Percentiles rank a stretch among this genome's conserved stretches.
Conservation (phyloP, 1,284 basidiomycete species). For the Tilletia caries region DNA sequence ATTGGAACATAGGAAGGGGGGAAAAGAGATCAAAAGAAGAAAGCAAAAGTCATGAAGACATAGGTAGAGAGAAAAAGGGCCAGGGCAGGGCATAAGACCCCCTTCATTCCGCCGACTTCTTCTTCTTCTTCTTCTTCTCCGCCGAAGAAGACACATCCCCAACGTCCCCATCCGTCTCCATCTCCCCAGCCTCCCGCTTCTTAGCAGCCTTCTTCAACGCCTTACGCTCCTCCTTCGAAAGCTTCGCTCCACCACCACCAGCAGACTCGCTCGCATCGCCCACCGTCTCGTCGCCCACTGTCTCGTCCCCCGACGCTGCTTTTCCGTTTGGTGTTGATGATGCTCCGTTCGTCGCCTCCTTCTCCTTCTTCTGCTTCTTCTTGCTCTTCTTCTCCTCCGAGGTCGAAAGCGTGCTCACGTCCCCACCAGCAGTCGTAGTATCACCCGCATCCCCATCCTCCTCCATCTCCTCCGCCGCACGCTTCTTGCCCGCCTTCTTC, state of each 20-base stretch:
- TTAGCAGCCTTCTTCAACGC: conserved; percentile 16
- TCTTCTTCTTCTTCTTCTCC: conserved; percentile 26
- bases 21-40: background rate
- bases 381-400: too few species aligned
- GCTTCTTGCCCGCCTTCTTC: conserved; percentile 35
- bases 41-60: background rate
- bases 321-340: too few species aligned
- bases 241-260: conserved; percentile 46
- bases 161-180: background rate
- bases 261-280: too few species aligned
- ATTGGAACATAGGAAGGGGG: background rate
- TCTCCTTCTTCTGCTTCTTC: too few species aligned
- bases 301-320: conserved; percentile 31
- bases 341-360: conserved; percentile 63
- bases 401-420: too few species aligned
- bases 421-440: too few species aligned
- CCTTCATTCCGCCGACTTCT: conserved; percentile 16
- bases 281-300: too few species aligned
- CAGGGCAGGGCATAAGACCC: background rate
- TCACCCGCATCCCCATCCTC: conserved; percentile 60
- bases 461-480: conserved; percentile 23
- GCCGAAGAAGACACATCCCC: conserved; percentile 7
- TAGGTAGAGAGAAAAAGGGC: conserved; percentile 1
- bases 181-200: conserved; percentile 2
- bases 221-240: conserved; percentile 23